Evolutionary conservation across 1,284 basidiomycete species (phyloP), one percentile per base, ranked within the genome.

Genomic region (Cutaneotrichosporon dermatis): DNA sequence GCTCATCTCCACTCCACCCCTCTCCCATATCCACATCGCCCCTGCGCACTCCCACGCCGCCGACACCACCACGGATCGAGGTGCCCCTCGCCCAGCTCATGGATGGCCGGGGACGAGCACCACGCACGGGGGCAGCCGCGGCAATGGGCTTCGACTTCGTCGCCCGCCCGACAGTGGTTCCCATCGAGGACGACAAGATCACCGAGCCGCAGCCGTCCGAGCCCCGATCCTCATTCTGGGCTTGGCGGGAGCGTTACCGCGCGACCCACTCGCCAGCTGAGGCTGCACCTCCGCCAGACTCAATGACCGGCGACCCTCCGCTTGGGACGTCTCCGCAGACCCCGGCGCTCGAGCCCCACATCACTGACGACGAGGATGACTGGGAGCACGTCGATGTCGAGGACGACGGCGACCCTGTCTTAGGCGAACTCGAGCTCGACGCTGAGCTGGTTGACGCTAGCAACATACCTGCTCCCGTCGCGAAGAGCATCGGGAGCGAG

Each of bases 91-190:
- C 51, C 1, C 37, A 43, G 15, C 59, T 76, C 55, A 73, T 75
- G 39, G 59, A 58, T 16, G 72, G 62, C 40, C 68, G 66, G 9
- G 69, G 70, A 48, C 63, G 75, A 12, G 69, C 71, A 51, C 71
- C 72, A 58, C 63, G 71, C 43, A 67, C 67, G 6, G 74, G 73
- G 6, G 71, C 71, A 10, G 75, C 75, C 8, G 66, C 69, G 0
- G 62, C 69, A 0, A 57, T 76, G 10, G 75, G 75, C 9, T 76
- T 72, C 58, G 74, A 76, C 54, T 71, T 75, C 33, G 65, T 76
- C 12, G 61, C 71, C 34, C 73, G 69, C 45, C 70, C 70, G 5
- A 61, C 65, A 5, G 62, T 72, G 48, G 42, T 73, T 3, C 66
- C 71, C 34, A 42, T 75, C 2, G 65, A 66, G 12, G 71, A 74